Conservation (phyloP, 208 protist genomes). For the Leishmania braziliensis region DNA sequence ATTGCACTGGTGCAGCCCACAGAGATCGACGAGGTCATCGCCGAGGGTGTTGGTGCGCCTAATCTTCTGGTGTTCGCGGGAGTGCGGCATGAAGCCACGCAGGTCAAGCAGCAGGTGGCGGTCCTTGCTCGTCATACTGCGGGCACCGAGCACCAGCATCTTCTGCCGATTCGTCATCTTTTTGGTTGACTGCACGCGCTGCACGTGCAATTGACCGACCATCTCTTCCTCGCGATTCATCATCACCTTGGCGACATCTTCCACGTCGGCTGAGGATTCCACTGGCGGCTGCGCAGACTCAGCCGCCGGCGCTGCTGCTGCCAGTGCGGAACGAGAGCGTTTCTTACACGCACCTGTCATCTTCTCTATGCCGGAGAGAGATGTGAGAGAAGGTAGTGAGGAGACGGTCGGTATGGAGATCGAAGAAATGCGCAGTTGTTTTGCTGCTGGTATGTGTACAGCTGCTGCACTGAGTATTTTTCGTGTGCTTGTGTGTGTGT, state of each 20-base stretch:
- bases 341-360: slow-evolving; percentile 23
- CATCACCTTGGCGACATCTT: slow-evolving; percentile 17
- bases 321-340: slow-evolving; percentile 24
- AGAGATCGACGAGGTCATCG: slow-evolving; percentile 87
- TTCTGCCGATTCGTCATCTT: slow-evolving; percentile 94
- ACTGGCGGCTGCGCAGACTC: neutral
- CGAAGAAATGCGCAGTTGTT: neutral
- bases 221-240: slow-evolving; percentile 47
- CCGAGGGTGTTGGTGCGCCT: slow-evolving; percentile 71
- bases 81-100: slow-evolving; percentile 93
- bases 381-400: neutral
- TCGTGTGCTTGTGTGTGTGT: neutral
- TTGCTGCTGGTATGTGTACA: neutral
- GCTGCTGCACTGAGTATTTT: neutral
- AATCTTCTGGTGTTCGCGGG: slow-evolving; percentile 92
- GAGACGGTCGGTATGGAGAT: neutral
- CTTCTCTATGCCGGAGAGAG: neutral
- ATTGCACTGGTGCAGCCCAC: slow-evolving; percentile 94
- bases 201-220: slow-evolving; percentile 53
- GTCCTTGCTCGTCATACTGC: slow-evolving; percentile 91
- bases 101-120: slow-evolving; percentile 96
- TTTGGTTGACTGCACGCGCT: slow-evolving; percentile 67
- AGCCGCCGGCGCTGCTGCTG: slow-evolving; percentile 8
- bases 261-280: slow-evolving; percentile 13
- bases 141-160: slow-evolving; percentile 90